Base-by-base conservation (phyloP, 441 rosid species). In the Pelargonium myrrhifolium region DNA sequence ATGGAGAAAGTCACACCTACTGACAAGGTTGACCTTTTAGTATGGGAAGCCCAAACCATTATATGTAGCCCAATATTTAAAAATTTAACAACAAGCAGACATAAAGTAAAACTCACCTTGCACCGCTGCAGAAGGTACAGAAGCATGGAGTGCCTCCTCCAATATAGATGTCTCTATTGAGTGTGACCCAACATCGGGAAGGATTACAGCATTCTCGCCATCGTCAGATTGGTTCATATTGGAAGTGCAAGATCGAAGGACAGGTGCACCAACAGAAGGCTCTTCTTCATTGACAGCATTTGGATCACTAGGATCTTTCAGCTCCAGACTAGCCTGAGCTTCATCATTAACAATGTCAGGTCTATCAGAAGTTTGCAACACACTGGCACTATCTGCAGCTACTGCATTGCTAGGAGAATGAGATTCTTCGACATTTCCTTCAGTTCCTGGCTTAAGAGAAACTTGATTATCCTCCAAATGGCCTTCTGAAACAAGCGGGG, bases 51-150 rank as follows among this genome's bases (percentile, higher is more conserved):
- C 40, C 2, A 35, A 35, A 35, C 40, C 40, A 35, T 35, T 35
- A 35, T 6, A 6, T 35, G 40, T 35, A 6, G 40, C 40, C 40
- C 40, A 35, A 35, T 35, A 35, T 35, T 6, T 35, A 35, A 35
- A 35, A 35, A 6, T 35, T 35, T 35, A 35, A 35, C 43, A 39
- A 6, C n/a, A n/a, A n/a, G 71, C 75, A 74, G 63, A 65, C 67
- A 76, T 73, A 72, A 71, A 60, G 70, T 70, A 21, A 74, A 75
- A 80, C 87, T 74, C 75, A 90, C 97, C 97, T 88, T 70, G 86
- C 75, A 80, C 82, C 76, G 78, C 80, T 74, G 81, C 68, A 58
- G 74, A 66, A 73, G 74, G 77, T 69, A 70, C 80, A 76, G 67
- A 68, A 63, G 72, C 45, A 70, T 55, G 74, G 26, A 70, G 65